A percentile compares a stretch with the other conserved stretches of the same genome.
Evolutionary conservation across 2,329 filamentous ascomycete genomes (phyloP).

Genomic region (Phialemoniopsis sp.): DNA sequence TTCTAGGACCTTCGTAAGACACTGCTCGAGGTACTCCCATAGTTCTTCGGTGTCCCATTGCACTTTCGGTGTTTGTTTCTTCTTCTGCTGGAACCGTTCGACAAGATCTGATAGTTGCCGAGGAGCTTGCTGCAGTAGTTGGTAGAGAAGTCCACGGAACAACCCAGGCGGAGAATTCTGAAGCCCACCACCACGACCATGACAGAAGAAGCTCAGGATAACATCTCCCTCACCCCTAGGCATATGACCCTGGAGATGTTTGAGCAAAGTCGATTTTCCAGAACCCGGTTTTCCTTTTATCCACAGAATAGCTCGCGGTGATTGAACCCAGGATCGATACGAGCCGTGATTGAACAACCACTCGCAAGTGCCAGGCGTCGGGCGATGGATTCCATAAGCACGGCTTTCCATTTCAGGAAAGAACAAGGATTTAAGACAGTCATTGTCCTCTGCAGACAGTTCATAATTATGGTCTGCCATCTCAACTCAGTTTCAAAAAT

Average conservation of each 20-base stretch:
- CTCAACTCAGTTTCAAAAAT: too few relatives aligned
- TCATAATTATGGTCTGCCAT: too few relatives aligned
- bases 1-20: constrained; percentile 14
- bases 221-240: neutral
- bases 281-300: constrained; percentile 33
- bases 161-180: constrained; percentile 25
- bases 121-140: constrained; percentile 18
- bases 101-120: constrained; percentile 12
- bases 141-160: constrained; percentile 25
- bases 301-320: constrained; percentile 22
- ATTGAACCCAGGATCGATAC: constrained; percentile 7
- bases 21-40: constrained; percentile 9
- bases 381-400: constrained; percentile 10
- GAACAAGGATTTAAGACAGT: constrained; percentile 24
- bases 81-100: constrained; percentile 1
- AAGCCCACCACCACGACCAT: constrained; percentile 21
- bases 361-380: constrained; percentile 18
- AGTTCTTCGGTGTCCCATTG: constrained; percentile 19
- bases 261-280: constrained; percentile 30
- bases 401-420: constrained; percentile 20
- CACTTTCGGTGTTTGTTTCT: constrained; percentile 12
- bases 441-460: too few relatives aligned
- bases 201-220: constrained; percentile 29
- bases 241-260: constrained; percentile 22
- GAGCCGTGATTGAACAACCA: constrained; percentile 21